Evolutionary conservation across 371 early-diverging fungal species (phyloP).

Genomic region (Blastocladiella emersonii): DNA sequence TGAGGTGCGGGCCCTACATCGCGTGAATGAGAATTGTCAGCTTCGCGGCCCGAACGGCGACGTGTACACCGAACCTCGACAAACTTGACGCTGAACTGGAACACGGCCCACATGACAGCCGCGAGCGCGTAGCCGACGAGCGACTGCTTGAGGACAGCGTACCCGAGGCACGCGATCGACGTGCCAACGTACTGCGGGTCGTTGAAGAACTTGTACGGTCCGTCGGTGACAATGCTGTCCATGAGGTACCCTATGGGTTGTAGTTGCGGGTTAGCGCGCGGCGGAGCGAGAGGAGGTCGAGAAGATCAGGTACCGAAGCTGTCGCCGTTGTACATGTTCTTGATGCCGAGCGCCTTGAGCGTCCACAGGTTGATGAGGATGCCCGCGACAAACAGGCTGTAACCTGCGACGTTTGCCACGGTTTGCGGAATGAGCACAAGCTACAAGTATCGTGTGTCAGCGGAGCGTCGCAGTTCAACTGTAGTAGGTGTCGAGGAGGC

Average conservation of each 20-base stretch:
- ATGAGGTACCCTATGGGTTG: conserved; percentile 13
- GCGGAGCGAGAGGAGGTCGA: neutral
- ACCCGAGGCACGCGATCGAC: conserved; percentile 24
- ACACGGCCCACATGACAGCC: conserved; percentile 21
- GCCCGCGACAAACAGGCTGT: conserved; percentile 18
- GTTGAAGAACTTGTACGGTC: conserved; percentile 27
- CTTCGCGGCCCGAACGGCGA: too few relatives aligned
- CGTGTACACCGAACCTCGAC: conserved; percentile 13
- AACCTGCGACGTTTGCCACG: conserved; percentile 17
- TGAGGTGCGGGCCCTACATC: conserved; percentile 21
- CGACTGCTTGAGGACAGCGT: conserved; percentile 27
- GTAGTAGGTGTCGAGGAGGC: neutral
- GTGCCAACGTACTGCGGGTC: conserved; percentile 39
- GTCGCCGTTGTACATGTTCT: conserved; percentile 40
- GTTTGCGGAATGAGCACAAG: conserved; percentile 14
- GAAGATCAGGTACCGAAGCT: conserved; percentile 28
- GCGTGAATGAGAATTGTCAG: neutral
- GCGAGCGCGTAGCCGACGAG: conserved; percentile 24
- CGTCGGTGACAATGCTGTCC: conserved; percentile 20
- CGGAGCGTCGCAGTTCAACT: neutral
- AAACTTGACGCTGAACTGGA: conserved; percentile 25
- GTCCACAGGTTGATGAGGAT: conserved; percentile 32
- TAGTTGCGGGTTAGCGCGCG: neutral
- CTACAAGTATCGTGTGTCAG: conserved; percentile 5
- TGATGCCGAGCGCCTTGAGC: conserved; percentile 30